Base-by-base conservation (phyloP, 441 rosid species). In the Flueggea neowawraea region DNA sequence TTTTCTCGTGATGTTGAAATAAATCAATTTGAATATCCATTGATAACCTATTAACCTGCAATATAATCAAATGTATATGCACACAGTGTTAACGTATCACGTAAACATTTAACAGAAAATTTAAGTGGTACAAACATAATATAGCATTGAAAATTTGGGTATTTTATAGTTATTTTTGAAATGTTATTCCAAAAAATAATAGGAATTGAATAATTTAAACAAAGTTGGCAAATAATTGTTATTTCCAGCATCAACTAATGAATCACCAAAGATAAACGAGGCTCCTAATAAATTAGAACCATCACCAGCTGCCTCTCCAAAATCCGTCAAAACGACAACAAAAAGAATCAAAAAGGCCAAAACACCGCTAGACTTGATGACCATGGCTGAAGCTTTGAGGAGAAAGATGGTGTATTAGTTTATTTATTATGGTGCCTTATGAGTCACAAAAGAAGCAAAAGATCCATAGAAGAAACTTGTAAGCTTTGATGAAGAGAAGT, bases 181-280 rank as follows among this genome's bases (percentile, higher is more conserved):
- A 22, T 22, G 28, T 22, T 22, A n/a, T 22, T 22, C 2, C 28
- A 22, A 2, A 22, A 22, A 22, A 22, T 22, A 22, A 22, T 22
- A 22, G 28, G 28, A 22, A 22, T 22, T 22, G 28, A 22, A 22
- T 22, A 22, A 22, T 22, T 22, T 22, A 22, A 22, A 87, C 73
- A 94, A 65, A 6, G 98, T 94, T 12, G 82, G 70, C 14, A 94
- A 33, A 62, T 87, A 90, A 55, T 90, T 90, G 64, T 94, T 94
- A 68, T 94, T 94, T 28, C 98, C 98, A 2, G 95, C 93, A 67
- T 94, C 98, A 15, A 94, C 97, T 32, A 94, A 60, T 16, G 98
- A 94, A 71, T 94, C 98, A 31, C 98, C 98, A 53, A 94, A 94
- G 59, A 94, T 68, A 62, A 88, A 90, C 6, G 98, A 88, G 69